Evolutionary conservation across 2,329 filamentous ascomycete genomes (phyloP), one percentile per base, ranked within the genome.

Genomic region (Phyllachora maydis): DNA sequence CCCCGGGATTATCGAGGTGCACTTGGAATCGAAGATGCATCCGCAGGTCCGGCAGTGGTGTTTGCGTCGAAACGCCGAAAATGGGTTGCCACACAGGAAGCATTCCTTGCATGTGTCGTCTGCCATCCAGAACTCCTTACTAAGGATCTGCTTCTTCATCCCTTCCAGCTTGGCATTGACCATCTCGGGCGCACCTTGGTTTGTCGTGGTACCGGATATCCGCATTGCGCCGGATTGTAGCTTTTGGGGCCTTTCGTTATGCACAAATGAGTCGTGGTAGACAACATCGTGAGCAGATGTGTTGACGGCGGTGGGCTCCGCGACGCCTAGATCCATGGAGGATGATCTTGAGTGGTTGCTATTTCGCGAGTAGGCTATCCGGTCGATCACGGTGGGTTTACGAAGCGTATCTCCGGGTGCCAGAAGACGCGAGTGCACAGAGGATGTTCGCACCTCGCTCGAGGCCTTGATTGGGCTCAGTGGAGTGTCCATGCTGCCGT

Each of bases 71-170:
- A 95, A 95, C 2, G 85, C 88, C 1, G 81, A 82, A 40, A 98
- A 98, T 2, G 77, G 65, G 28, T 79, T 75, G 21, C 79, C 79
- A 38, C 88, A 98, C 21, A 79, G 66, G 42, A 93, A 98, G 40
- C 88, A 98, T 37, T 93, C 85, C 42, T 91, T 95, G 29, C 85
- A 90, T 31, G 90, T 93, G 40, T 95, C 88, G 42, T 98, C 88
- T 29, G 82, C 78, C 88, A 98, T 98, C 88, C 85, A 95, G 37
- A 92, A 95, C 35, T 95, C 83, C 39, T 83, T 88, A 43, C 78
- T 91, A 21, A 95, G 52, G 6, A 98, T 72, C 39, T 85, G 82
- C 37, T 79, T 77, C 31, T 75, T 69, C 56, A 92, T 74, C 35
- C 76, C 72, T 23, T 67, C 66, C 5, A 74, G 49, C 26, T 64